Evolutionary conservation across 2,329 filamentous ascomycete species (phyloP), one percentile per base, ranked within the genome.

Genomic region (Pseudogymnoascus sp.): DNA sequence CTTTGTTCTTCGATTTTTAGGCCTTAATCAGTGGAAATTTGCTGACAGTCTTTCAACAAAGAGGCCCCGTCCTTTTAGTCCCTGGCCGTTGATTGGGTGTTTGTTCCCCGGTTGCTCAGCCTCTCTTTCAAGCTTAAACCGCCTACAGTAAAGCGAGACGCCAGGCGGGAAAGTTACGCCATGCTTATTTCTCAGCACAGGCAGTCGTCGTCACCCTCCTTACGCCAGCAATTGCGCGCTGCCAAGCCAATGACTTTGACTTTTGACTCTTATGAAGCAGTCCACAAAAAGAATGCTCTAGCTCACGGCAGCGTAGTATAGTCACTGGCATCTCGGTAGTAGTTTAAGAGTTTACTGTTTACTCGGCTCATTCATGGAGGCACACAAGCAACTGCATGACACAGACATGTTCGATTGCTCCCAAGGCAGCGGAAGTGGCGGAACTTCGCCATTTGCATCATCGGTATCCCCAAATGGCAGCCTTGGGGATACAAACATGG

Each of bases 101-200:
- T 31, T 50, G 44, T 15, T 31, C 41, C 24, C 10, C 31, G 24
- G 24, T 13, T 4, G n/a, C n/a, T 54, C 47, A 54, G 47, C 47
- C 47, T 33, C 15, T 17, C 29, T 13, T 54, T 54, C 47, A 54
- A 54, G n/a, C 47, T 33, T 54, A 21, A 54, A 54, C 2, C 33
- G 29, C 26, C 29, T 17, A 54, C 31, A 54, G 29, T 17, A 54
- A 54, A 54, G 29, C 47, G 29, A 54, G n/a, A 33, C 29, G 31
- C 8, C n/a, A 17, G 29, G 8, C 44, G 47, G 47, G 33, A 54
- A 50, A 4, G 47, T 54, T 54, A 3, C 9, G 8, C 47, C 47
- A 54, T 54, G 47, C 47, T 54, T 54, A 54, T 54, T 54, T 50
- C 10, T 54, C 29, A 54, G 29, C 47, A 54, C 44, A 11, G 5